Conservation (phyloP, 768 basidiomycete genomes). For the Lactarius deliciosus region DNA sequence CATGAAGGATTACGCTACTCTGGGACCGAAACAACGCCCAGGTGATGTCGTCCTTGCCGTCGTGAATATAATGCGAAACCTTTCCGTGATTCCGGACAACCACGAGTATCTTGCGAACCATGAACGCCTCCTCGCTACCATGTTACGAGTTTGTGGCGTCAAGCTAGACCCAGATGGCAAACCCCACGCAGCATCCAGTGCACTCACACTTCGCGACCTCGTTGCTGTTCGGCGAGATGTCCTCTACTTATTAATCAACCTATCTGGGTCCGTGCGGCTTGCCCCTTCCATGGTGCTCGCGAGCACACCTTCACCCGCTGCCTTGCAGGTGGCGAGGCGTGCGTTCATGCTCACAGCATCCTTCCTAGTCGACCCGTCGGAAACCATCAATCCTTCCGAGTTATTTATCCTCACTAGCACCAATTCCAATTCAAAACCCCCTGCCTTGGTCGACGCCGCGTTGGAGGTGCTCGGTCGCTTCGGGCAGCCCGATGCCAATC, state of each 20-base stretch:
- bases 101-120: slow-evolving; percentile 62
- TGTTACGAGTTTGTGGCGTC: slow-evolving; percentile 64
- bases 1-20: slow-evolving; percentile 43
- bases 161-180: slow-evolving; percentile 30
- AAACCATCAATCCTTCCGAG: slow-evolving; percentile 62
- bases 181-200: slow-evolving; percentile 49
- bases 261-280: slow-evolving; percentile 55
- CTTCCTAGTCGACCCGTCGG: slow-evolving; percentile 67
- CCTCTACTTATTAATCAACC: slow-evolving; percentile 63
- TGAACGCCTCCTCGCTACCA: slow-evolving; percentile 58
- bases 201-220: slow-evolving; percentile 69
- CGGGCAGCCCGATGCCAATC: slow-evolving; percentile 73
- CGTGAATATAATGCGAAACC: slow-evolving; percentile 82
- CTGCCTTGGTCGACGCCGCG: slow-evolving; percentile 67
- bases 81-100: slow-evolving; percentile 76
- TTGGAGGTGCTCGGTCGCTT: slow-evolving; percentile 83
- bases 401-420: slow-evolving; percentile 54
- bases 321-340: slow-evolving; percentile 50
- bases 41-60: slow-evolving; percentile 68
- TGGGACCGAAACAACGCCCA: slow-evolving; percentile 63
- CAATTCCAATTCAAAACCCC: slow-evolving; percentile 49
- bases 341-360: slow-evolving; percentile 70
- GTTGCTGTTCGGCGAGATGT: slow-evolving; percentile 75
- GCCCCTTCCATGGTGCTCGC: slow-evolving; percentile 42
- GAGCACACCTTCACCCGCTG: slow-evolving; percentile 38